phyloP scores from a whole-genome alignment of 768 basidiomycete species.

The Xerocomellus chrysenteron region DNA sequence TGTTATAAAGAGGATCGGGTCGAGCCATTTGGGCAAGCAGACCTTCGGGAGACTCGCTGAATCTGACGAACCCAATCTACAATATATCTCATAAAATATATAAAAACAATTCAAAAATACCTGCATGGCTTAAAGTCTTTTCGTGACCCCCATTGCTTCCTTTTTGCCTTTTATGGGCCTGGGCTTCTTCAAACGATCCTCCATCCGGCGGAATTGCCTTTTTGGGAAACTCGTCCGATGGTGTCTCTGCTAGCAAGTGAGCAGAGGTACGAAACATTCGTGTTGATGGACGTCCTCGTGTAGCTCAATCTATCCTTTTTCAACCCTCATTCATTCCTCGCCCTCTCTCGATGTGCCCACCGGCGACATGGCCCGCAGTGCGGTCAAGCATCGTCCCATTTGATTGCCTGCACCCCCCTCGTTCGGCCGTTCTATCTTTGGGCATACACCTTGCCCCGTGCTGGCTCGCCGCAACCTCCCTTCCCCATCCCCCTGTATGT shows the following conservation, averaged over 20 bases:
- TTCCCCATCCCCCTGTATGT: not conserved
- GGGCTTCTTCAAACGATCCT: conserved; percentile 21
- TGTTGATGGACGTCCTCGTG: conserved; percentile 3
- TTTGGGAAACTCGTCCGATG: conserved; percentile 1
- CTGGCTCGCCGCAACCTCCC: not conserved
- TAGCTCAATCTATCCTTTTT: not conserved
- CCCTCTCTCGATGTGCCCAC: not conserved
- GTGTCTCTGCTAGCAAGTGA: not conserved
- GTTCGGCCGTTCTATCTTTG: conserved; percentile 6
- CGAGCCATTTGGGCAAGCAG: conserved; percentile 13
- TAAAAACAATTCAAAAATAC: not conserved
- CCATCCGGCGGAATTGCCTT: conserved; percentile 9
- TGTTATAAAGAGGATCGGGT: conserved; percentile 34
- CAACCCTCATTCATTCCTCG: not conserved
- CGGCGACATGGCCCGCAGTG: conserved; percentile 4
- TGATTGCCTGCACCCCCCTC: not conserved
- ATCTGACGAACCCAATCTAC: conserved; percentile 30
- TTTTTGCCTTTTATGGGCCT: conserved; percentile 12
- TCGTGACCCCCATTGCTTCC: conserved; percentile 9
- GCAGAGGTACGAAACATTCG: too few relatives aligned
- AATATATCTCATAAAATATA: not conserved
- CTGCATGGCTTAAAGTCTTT: not conserved
- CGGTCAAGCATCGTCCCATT: not conserved
- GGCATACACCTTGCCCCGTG: not conserved
- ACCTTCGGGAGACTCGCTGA: not conserved